These are phyloP conservation scores for Polyrhizophydium stewartii DNA, from an alignment of 371 early-diverging fungal species.

Conservation along the genomic window DNA sequence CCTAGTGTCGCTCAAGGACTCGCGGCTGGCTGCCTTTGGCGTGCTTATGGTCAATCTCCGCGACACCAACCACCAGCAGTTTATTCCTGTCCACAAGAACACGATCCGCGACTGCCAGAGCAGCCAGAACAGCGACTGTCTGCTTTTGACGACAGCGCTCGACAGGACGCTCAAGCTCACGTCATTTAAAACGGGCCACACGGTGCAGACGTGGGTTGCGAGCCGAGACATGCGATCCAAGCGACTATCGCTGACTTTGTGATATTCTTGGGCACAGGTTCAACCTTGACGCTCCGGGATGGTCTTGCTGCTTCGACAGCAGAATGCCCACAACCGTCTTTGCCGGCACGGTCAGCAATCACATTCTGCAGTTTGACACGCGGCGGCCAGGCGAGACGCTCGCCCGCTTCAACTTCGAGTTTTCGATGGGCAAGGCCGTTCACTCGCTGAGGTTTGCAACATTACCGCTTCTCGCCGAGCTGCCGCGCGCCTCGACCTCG, in stretches of 20 bases:
- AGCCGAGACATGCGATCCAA: background rate
- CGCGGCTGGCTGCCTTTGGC: background rate
- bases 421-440: background rate
- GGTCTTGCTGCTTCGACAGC: background rate
- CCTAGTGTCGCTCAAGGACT: background rate
- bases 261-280: background rate
- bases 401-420: background rate
- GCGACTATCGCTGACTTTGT: background rate
- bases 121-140: background rate
- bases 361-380: background rate
- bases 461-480: background rate
- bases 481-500: background rate
- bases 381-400: background rate
- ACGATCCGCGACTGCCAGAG: background rate
- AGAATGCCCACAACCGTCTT: background rate
- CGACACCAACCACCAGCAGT: background rate
- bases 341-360: background rate
- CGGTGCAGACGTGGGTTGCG: slow-evolving; percentile 1
- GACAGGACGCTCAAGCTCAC: background rate
- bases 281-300: background rate
- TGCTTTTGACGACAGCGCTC: background rate
- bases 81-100: background rate
- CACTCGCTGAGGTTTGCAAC: too few relatives aligned
- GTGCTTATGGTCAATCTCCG: background rate
- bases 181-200: background rate